phyloP scores from a whole-genome alignment of 768 basidiomycete genomes.

The Lyophyllum shimeji region DNA sequence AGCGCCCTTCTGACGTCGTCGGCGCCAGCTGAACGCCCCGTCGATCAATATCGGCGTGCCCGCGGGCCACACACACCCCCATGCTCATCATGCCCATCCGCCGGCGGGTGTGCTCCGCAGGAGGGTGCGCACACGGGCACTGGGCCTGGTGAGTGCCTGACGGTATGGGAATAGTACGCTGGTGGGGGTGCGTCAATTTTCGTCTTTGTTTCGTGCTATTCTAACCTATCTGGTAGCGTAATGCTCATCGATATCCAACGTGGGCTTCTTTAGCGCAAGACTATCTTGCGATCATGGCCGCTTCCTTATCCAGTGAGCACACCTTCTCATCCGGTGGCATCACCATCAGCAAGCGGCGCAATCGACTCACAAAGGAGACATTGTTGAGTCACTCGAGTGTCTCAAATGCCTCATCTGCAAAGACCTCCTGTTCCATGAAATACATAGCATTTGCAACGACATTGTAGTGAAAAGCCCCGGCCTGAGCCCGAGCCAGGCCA shows the following conservation, averaged over 20 bases:
- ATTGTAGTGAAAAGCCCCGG: not conserved
- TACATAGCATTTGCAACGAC: not conserved
- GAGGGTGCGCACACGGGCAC: no score
- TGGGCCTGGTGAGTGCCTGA: no score
- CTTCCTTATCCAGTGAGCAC: slow-evolving; percentile 35
- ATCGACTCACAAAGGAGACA: slow-evolving; percentile 31
- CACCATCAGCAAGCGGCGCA: slow-evolving; percentile 33
- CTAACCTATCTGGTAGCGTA: slow-evolving; percentile 14
- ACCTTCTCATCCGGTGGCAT: slow-evolving; percentile 41
- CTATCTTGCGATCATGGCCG: slow-evolving; percentile 38
- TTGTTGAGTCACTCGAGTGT: slow-evolving; percentile 31
- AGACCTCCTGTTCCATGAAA: slow-evolving; percentile 24
- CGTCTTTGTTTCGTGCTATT: no score
- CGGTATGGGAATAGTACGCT: no score
- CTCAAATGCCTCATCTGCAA: slow-evolving; percentile 19
- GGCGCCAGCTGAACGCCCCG: no score
- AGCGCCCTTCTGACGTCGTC: no score
- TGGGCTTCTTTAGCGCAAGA: slow-evolving; percentile 38
- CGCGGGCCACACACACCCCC: no score
- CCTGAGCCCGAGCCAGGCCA: not conserved
- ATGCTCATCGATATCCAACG: slow-evolving; percentile 26
- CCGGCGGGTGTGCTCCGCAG: no score
- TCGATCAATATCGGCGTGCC: no score
- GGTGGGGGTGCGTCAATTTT: no score
- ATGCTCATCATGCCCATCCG: no score